These are phyloP conservation scores for Sporothrix schenckii DNA, from an alignment of 2,329 filamentous ascomycete species.

Conservation along the genomic window DNA sequence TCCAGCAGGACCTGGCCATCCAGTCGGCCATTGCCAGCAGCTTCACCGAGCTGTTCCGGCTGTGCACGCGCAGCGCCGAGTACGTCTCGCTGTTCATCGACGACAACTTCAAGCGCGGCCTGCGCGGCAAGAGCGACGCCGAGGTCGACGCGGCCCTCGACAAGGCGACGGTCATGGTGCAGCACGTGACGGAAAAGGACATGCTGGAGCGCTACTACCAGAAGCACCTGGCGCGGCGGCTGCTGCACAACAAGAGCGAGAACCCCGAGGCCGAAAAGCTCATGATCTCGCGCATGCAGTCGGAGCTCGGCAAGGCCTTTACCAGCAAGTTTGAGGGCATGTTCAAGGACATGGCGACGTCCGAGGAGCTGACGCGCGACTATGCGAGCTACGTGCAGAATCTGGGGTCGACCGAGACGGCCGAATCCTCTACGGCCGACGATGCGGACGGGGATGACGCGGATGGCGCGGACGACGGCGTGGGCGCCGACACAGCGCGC, in stretches of 20 bases:
- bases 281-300: conserved; percentile 96
- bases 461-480: conserved; percentile 51
- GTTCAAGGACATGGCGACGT: conserved; percentile 95
- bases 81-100: conserved; percentile 97
- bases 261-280: conserved; percentile 92
- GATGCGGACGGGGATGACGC: background rate
- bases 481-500: conserved; percentile 46
- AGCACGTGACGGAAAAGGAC: conserved; percentile 89
- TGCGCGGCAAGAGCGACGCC: conserved; percentile 86
- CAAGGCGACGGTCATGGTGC: conserved; percentile 83
- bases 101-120: conserved; percentile 90
- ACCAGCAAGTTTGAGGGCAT: conserved; percentile 93
- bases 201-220: conserved; percentile 98
- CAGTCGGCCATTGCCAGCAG: conserved; percentile 83
- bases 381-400: conserved; percentile 70
- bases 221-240: conserved; percentile 85
- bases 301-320: conserved; percentile 92
- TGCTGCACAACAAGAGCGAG: conserved; percentile 86
- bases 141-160: conserved; percentile 85
- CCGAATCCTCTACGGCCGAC: too few relatives aligned
- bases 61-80: conserved; percentile 82
- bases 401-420: conserved; percentile 43
- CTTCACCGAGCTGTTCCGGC: conserved; percentile 91
- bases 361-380: conserved; percentile 75
- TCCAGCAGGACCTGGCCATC: conserved; percentile 72